Conservation (phyloP, 2,329 filamentous ascomycete genomes). For the Geosmithia putterillii region DNA sequence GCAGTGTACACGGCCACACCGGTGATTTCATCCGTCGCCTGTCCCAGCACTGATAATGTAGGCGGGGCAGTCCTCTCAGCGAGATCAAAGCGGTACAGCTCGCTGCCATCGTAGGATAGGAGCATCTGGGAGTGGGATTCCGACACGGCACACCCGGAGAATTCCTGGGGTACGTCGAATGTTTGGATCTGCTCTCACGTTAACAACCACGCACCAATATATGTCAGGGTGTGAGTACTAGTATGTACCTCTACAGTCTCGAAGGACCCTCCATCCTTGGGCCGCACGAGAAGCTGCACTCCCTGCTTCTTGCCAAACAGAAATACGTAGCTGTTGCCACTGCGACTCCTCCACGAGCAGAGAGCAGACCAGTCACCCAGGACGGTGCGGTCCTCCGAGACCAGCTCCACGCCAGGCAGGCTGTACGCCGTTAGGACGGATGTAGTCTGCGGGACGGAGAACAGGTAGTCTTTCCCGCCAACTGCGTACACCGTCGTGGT, state of each 20-base stretch:
- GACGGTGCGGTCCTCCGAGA: constrained; percentile 13
- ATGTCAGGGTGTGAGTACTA: no score
- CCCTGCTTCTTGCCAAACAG: constrained; percentile 29
- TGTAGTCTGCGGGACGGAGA: constrained; percentile 29
- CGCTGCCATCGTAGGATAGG: constrained; percentile 23
- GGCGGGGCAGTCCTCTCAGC: constrained; percentile 23
- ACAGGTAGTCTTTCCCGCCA: constrained; percentile 20
- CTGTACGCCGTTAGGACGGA: constrained; percentile 27
- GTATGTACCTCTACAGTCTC: constrained; percentile 25
- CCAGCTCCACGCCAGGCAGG: constrained; percentile 14
- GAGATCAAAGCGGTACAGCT: constrained; percentile 24
- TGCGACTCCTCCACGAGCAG: constrained; percentile 29
- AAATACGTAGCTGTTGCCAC: constrained; percentile 28
- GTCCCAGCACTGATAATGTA: constrained; percentile 19
- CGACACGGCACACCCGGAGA: constrained; percentile 28
- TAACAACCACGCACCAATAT: background rate
- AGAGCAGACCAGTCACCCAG: constrained; percentile 34
- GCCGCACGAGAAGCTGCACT: constrained; percentile 23
- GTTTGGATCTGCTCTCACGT: constrained; percentile 22
- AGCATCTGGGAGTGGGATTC: constrained; percentile 21
- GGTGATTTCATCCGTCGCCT: constrained; percentile 23
- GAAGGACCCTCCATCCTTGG: constrained; percentile 8
- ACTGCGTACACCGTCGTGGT: constrained; percentile 24
- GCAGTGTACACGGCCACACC: constrained; percentile 28
- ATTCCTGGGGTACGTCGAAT: constrained; percentile 26